A percentile compares a stretch with the other conserved stretches of the same genome.
These are phyloP conservation scores for Hawksworthiomyces lignivorus DNA, from an alignment of 2,329 filamentous ascomycete genomes.

Conservation along the genomic window DNA sequence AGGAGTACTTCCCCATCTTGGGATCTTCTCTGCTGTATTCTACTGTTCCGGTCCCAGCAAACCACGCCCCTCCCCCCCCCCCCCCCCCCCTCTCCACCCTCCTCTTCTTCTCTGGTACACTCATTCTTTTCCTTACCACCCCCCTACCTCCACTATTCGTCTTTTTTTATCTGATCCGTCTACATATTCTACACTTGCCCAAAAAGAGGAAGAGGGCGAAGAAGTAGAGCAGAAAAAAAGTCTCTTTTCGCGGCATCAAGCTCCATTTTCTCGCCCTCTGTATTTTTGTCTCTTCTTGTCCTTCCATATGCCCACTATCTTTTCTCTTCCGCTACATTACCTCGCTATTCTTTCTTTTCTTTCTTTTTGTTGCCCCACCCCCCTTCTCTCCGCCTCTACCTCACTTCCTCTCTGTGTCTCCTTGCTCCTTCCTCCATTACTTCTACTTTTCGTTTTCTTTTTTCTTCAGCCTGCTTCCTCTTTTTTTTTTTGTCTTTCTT, in stretches of 20 bases:
- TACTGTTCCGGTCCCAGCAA: too few species aligned
- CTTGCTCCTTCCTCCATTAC: neutral
- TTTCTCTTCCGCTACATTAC: neutral
- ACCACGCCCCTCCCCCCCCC: too few species aligned
- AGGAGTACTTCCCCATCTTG: too few species aligned
- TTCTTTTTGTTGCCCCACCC: neutral
- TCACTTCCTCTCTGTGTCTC: neutral
- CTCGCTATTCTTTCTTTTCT: neutral
- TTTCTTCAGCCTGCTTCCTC: neutral
- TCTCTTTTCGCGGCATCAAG: neutral
- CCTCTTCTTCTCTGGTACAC: neutral
- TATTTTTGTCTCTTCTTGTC: neutral
- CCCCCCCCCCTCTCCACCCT: too few species aligned
- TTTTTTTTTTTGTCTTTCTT: neutral
- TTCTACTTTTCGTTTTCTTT: neutral
- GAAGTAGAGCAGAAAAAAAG: neutral
- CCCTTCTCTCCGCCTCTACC: slow-evolving; percentile 1
- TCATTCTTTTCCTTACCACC: neutral
- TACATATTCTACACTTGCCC: neutral
- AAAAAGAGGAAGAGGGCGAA: neutral
- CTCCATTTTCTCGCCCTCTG: neutral
- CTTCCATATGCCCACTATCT: neutral
- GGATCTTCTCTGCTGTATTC: too few species aligned
- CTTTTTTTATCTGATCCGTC: slow-evolving; percentile 9
- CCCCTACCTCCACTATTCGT: neutral